Evolutionary conservation across 805 yeast species (phyloP), one percentile per base, ranked within the genome.

Genomic region (Diddensiella santjacobensis): DNA sequence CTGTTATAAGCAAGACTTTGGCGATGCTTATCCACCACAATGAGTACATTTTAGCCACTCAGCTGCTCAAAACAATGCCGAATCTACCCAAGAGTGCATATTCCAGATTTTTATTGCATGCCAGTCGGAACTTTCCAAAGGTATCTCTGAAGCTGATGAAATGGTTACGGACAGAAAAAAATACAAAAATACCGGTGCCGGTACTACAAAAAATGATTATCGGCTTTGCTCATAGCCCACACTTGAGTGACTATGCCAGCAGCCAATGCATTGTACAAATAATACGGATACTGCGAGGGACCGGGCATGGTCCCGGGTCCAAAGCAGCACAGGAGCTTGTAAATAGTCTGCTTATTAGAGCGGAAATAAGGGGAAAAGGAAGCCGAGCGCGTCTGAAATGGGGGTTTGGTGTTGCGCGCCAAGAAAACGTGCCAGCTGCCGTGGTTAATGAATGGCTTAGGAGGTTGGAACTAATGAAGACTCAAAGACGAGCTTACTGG

Each of bases 371-470:
- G 2, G 55, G 58, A 8, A 43, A 58, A 20, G 67, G 67, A 6
- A 54, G 61, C 31, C 53, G 58, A 1, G 26, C 29, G 11, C 51
- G 68, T 4, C 56, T 65, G 33, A 43, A 50, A 22, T 63, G 64
- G 65, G 68, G 66, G 1, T 47, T 65, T 8, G 53, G 46, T 6
- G 31, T 64, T 3, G 64, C 66, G 4, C 44, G 48, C 17, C 40
- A 36, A 1, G 64, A 61, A 11, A 41, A 48, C 1, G 63, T 63
- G 2, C 39, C 59, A 1, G 50, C 48, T 4, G 38, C 20, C 3
- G 40, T 33, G 26, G 52, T 59, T 13, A 47, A 46, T 2, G 41
- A 23, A 13, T 64, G 68, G 68, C 26, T 46, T 4, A 33, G 19
- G 10, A 11, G 31, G 17, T 47, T 63, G 4, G 45, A 52, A 3